These are phyloP conservation scores for Ceratocystis ficicola DNA, from an alignment of 2,329 filamentous ascomycete species.

Conservation along the genomic window DNA sequence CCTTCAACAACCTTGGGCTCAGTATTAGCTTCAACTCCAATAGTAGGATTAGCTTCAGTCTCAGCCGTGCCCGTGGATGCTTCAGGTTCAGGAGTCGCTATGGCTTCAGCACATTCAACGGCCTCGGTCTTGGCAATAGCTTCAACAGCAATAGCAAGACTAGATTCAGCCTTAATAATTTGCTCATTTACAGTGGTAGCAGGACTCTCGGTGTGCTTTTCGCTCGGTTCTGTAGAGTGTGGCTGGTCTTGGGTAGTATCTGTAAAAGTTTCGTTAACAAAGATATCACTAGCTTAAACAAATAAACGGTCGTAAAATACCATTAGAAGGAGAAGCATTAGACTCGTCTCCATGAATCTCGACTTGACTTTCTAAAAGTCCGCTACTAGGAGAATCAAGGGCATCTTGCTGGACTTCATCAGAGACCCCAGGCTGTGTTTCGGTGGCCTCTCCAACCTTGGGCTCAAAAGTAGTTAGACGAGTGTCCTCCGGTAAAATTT, in stretches of 20 bases:
- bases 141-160: not conserved
- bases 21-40: not conserved
- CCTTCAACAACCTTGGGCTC: no score
- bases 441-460: not conserved
- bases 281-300: not conserved
- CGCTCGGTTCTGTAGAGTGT: no score
- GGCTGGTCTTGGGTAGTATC: not conserved
- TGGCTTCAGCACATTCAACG: not conserved
- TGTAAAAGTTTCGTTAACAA: not conserved
- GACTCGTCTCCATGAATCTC: not conserved
- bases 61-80: not conserved
- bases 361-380: not conserved
- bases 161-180: not conserved
- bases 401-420: not conserved
- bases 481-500: not conserved
- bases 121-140: not conserved
- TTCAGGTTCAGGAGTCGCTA: not conserved
- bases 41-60: not conserved
- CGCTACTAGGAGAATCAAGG: not conserved
- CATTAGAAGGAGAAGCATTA: not conserved
- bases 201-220: not conserved
- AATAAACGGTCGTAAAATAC: not conserved
- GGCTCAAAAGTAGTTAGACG: not conserved
- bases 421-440: not conserved
- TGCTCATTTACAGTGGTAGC: not conserved